Percentiles rank a stretch among this genome's conserved stretches.
Evolutionary conservation across 164 flowering plant species (phyloP).

Genomic region (Chimonanthus salicifolius): DNA sequence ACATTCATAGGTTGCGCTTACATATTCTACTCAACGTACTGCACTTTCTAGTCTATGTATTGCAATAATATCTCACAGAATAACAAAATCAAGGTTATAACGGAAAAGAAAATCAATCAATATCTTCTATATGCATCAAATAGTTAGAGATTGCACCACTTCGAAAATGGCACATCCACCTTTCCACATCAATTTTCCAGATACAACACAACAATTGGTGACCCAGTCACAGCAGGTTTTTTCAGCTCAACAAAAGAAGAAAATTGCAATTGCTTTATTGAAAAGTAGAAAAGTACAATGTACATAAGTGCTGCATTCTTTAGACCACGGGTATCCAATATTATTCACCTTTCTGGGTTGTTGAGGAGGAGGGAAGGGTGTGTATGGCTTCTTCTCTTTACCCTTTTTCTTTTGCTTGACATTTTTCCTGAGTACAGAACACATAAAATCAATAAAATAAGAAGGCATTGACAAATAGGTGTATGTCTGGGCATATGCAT

Average conservation of each 20-base stretch:
- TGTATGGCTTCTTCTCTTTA: slow-evolving; percentile 86
- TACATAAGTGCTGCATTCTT: slow-evolving; percentile 1
- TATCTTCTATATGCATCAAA: no score
- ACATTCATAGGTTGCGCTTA: no score
- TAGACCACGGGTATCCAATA: background rate
- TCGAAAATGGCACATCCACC: no score
- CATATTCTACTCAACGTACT: no score
- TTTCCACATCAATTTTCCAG: no score
- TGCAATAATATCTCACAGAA: no score
- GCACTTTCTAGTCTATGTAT: no score
- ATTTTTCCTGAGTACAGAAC: slow-evolving; percentile 62
- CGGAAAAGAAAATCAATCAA: no score
- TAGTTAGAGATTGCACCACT: no score
- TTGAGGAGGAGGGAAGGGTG: slow-evolving; percentile 97
- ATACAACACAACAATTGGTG: background rate
- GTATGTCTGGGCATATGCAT: background rate
- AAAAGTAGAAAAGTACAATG: background rate
- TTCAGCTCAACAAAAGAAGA: background rate
- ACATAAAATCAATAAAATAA: background rate
- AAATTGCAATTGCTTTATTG: background rate
- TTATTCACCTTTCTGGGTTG: slow-evolving; percentile 84
- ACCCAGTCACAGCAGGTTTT: background rate
- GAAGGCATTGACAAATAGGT: background rate
- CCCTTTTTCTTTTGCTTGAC: slow-evolving; percentile 76
- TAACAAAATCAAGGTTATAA: no score